Percentiles rank a stretch among this genome's conserved stretches.
phyloP scores from a whole-genome alignment of 345 rosid species.

The Mangifera indica region DNA sequence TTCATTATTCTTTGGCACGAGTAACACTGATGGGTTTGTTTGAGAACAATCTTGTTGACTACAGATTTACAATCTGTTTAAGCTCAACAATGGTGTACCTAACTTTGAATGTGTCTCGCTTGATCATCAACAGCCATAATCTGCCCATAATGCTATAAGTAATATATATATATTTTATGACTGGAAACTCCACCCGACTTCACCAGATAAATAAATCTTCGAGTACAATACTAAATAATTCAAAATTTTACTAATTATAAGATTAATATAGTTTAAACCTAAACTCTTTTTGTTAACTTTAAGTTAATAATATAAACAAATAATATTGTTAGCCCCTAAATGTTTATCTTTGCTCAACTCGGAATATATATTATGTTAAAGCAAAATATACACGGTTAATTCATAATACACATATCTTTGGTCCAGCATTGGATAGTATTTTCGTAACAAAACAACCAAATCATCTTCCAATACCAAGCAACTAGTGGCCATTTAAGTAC shows the following conservation, averaged over 20 bases:
- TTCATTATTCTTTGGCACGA: background rate
- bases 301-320: too few relatives aligned
- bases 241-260: too few relatives aligned
- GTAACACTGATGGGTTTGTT: background rate
- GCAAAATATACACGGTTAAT: background rate
- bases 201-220: too few relatives aligned
- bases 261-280: too few relatives aligned
- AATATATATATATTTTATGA: too few relatives aligned
- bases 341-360: background rate
- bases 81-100: background rate
- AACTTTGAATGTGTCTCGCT: background rate
- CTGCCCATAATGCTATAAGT: background rate
- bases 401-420: background rate
- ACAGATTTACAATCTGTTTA: background rate
- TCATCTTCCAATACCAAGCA: background rate
- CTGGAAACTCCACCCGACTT: too few relatives aligned
- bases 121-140: conserved; percentile 2
- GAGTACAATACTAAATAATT: too few relatives aligned
- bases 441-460: background rate
- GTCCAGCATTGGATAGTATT: conserved; percentile 8
- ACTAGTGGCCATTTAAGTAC: background rate
- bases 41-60: conserved; percentile 16
- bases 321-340: background rate
- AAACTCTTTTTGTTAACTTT: too few relatives aligned
- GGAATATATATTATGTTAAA: background rate